A percentile compares a stretch with the other conserved stretches of the same genome.
phyloP scores from a whole-genome alignment of 768 basidiomycete species.

The Cyclocybe cylindracea region DNA sequence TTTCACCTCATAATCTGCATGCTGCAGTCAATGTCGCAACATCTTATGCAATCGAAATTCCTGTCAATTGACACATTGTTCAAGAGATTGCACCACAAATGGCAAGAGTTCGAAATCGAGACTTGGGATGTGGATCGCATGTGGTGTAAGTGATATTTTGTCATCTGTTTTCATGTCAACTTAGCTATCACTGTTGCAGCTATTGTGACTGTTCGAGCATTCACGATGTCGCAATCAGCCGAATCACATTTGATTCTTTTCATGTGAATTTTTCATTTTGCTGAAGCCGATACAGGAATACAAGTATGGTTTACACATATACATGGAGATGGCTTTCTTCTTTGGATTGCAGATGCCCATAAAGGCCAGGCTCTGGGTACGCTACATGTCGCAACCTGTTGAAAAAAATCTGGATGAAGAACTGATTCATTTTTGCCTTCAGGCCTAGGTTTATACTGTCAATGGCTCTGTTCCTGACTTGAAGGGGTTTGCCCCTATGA shows the following conservation, averaged over 20 bases:
- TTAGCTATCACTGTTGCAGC: too few species aligned
- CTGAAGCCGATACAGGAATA: conserved; percentile 20
- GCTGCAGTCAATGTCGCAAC: conserved; percentile 16
- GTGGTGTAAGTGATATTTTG: too few species aligned
- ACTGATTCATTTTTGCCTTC: too few species aligned
- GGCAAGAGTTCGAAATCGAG: conserved; percentile 12
- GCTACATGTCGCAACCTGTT: too few species aligned
- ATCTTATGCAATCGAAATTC: conserved; percentile 10
- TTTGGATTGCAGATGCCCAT: conserved; percentile 23
- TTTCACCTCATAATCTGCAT: conserved; percentile 22
- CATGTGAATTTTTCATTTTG: conserved; percentile 19
- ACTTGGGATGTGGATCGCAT: conserved; percentile 1
- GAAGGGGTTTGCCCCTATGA: conserved; percentile 4
- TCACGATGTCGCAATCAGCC: conserved; percentile 25
- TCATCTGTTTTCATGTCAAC: too few species aligned
- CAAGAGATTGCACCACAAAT: conserved; percentile 7
- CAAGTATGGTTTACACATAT: conserved; percentile 22
- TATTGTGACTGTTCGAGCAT: conserved; percentile 17
- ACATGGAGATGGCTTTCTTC: conserved; percentile 19
- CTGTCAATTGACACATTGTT: conserved; percentile 9
- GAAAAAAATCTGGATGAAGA: too few species aligned
- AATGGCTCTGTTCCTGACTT: not conserved
- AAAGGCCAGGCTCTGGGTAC: conserved; percentile 25
- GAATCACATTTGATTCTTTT: conserved; percentile 24
- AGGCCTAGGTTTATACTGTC: conserved; percentile 6